Evolutionary conservation across 129 eudicot genomes (phyloP).

Genomic region (Chrysanthemum seticuspe): DNA sequence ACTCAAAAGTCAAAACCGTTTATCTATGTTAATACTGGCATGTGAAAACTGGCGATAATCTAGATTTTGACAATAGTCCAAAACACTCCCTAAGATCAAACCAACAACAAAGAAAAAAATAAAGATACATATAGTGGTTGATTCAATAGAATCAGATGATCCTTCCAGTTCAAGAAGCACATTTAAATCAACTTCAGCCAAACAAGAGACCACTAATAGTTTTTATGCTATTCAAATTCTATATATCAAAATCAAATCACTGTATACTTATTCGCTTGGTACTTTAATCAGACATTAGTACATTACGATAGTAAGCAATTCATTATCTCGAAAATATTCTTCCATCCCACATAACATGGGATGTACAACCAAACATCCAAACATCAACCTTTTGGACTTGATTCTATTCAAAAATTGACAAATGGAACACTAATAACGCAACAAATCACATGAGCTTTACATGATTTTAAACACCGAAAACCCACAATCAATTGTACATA

Average conservation of each 20-base stretch:
- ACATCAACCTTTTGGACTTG: not conserved
- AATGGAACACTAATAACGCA: not conserved
- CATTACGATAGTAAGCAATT: slow-evolving; percentile 4
- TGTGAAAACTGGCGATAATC: no score
- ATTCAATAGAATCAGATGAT: not conserved
- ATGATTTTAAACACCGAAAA: no score
- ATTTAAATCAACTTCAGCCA: not conserved
- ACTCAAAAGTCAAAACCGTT: no score
- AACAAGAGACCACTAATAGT: not conserved
- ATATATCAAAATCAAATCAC: slow-evolving; percentile 8
- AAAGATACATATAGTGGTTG: slow-evolving; percentile 21
- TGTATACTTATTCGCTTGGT: slow-evolving; percentile 18
- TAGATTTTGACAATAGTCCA: no score
- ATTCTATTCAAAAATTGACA: not conserved
- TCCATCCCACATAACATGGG: slow-evolving; percentile 13
- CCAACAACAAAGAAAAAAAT: slow-evolving; percentile 2
- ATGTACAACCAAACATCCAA: not conserved
- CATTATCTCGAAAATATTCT: slow-evolving; percentile 22
- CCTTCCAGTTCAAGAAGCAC: not conserved
- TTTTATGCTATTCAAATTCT: no score
- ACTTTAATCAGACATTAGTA: slow-evolving; percentile 2
- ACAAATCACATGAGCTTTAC: not conserved
- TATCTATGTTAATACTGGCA: no score
- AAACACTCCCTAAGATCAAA: not conserved
- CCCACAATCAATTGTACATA: not conserved